Evolutionary conservation across 208 protist genomes (phyloP).

Genomic region (Trypanosoma brucei): DNA sequence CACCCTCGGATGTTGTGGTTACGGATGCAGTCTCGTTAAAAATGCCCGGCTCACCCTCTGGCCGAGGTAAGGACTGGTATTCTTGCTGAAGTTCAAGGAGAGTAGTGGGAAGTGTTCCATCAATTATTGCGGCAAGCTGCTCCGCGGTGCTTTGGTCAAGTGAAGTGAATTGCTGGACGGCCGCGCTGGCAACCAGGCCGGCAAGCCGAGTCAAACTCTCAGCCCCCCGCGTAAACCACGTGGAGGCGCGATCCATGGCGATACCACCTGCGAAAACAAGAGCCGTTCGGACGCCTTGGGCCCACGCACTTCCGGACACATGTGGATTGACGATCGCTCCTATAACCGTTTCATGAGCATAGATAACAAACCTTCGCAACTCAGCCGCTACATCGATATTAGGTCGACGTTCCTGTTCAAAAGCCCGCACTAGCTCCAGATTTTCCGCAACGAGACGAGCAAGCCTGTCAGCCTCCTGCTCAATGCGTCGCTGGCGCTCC

Average conservation of each 20-base stretch:
- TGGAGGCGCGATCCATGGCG: constrained; percentile 17
- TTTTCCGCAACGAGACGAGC: not conserved
- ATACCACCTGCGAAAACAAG: constrained; percentile 31
- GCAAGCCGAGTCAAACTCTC: constrained; percentile 11
- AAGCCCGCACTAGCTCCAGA: not conserved
- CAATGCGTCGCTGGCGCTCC: not conserved
- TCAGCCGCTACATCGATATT: constrained; percentile 8
- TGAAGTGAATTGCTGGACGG: constrained; percentile 8
- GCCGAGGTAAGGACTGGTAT: too few relatives aligned
- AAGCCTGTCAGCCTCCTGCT: not conserved
- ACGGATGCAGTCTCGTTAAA: too few relatives aligned
- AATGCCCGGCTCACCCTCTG: too few relatives aligned
- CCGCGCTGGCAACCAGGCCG: constrained; percentile 5
- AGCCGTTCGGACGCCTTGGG: constrained; percentile 17
- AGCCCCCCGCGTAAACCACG: constrained; percentile 25
- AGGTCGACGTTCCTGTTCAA: constrained; percentile 6
- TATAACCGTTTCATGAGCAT: constrained; percentile 11
- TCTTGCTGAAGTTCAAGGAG: too few relatives aligned
- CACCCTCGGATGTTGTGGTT: too few relatives aligned
- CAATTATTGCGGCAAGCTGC: too few relatives aligned
- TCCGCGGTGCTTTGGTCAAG: not conserved
- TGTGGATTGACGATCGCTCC: constrained; percentile 4
- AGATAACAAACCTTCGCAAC: constrained; percentile 4
- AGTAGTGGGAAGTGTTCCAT: too few relatives aligned
- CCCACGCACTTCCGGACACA: constrained; percentile 21